Conservation (phyloP, 2,329 filamentous ascomycete genomes). For the Endothia cerciana region DNA sequence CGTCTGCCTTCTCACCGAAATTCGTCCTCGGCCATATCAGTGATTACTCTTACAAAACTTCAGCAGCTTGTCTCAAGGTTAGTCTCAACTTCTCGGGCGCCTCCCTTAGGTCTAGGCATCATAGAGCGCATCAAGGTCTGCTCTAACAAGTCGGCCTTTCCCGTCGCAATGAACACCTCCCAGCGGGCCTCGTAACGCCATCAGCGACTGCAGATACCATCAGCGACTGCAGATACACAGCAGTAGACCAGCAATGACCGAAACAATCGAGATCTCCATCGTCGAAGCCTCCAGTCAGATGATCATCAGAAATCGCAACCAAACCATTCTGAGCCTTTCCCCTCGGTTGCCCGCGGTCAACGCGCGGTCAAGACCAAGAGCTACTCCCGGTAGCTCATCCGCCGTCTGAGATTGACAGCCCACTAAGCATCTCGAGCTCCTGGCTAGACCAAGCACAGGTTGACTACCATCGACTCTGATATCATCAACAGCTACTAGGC, state of each 20-base stretch:
- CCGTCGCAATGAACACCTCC: neutral
- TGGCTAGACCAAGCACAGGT: neutral
- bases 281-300: neutral
- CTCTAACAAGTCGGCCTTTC: neutral
- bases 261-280: neutral
- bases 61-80: neutral
- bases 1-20: no score
- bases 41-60: neutral
- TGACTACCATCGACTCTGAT: neutral
- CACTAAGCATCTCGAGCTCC: neutral
- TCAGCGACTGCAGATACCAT: neutral
- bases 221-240: neutral
- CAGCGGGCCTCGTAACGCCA: neutral
- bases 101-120: neutral
- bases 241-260: neutral
- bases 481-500: neutral
- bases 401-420: neutral
- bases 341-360: neutral
- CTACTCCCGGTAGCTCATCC: neutral
- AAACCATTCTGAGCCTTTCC: neutral
- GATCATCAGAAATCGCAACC: neutral
- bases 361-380: neutral
- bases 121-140: neutral
- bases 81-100: neutral
- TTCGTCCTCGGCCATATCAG: neutral